Evolutionary conservation across 441 rosid species (phyloP), one percentile per base, ranked within the genome.

Genomic region (Erodium trifolium): DNA sequence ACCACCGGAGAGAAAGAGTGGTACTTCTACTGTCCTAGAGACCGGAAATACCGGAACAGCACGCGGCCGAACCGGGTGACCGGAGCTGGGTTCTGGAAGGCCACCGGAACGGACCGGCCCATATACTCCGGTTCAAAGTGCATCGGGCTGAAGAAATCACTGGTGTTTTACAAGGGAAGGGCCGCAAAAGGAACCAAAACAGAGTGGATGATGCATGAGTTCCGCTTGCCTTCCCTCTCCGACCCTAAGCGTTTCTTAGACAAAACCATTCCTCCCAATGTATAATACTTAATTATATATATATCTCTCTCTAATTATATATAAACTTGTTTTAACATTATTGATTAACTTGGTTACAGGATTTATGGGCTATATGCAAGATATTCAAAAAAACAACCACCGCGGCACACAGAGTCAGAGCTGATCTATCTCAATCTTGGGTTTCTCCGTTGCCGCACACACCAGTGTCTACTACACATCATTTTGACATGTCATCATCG

Each of bases 171-270:
- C 68, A 80, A 88, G 72, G 99, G 99, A 11, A 74, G 97, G 82
- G 99, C 99, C 12, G 99, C 97, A 19, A 91, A 84, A 78, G 99
- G 97, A 75, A 66, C 87, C 49, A 93, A 93, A 80, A 93, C 99
- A 0, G 99, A 93, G 64, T 93, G 99, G 99, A 93, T 93, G 99
- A 93, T 93, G 99, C 99, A 93, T 14, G 97, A 93, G 69, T 93
- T 89, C 69, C 90, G 97, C 7, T 82, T 93, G 45, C 99, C 99
- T 72, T 83, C 96, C 29, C 63, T 82, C 43, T 37, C 43, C 1
- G 80, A 80, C 14, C 85, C 87, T 0, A 93, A 87, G 82, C 88
- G 86, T 78, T 71, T 82, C 75, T 78, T 83, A 11, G 90, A 87
- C 75, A 89, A 77, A 78, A 73, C 69, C 79, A 68, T 87, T 55